These are phyloP conservation scores for Panaeolus cyanescens DNA, from an alignment of 768 basidiomycete species.

Conservation along the genomic window DNA sequence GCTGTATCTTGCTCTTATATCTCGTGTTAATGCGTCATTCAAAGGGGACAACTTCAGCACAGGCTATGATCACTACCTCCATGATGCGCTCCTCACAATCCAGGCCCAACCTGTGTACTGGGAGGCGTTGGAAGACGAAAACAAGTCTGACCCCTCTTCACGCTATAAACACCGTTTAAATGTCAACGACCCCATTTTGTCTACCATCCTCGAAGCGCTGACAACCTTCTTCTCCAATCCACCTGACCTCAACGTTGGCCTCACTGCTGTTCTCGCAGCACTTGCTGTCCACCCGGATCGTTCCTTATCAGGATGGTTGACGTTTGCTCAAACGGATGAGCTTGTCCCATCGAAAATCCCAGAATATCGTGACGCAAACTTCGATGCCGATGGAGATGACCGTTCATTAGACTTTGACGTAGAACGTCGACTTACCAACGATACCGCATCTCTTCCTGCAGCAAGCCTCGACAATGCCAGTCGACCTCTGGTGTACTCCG, in stretches of 20 bases:
- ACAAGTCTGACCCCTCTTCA: constrained; percentile 29
- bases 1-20: constrained; percentile 76
- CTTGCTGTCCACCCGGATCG: constrained; percentile 86
- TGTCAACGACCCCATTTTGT: constrained; percentile 75
- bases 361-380: constrained; percentile 9
- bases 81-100: constrained; percentile 70
- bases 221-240: constrained; percentile 83
- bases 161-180: constrained; percentile 75
- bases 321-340: constrained; percentile 56
- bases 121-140: constrained; percentile 39
- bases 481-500: constrained; percentile 78
- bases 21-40: constrained; percentile 74
- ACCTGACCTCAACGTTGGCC: constrained; percentile 83
- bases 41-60: constrained; percentile 78
- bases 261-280: constrained; percentile 81
- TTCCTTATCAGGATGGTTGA: constrained; percentile 87
- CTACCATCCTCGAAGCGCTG: constrained; percentile 67
- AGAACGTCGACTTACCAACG: constrained; percentile 63
- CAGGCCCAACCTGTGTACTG: constrained; percentile 65
- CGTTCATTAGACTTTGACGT: constrained; percentile 77
- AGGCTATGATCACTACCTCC: constrained; percentile 81
- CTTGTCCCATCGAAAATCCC: constrained; percentile 4
- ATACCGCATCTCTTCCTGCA: constrained; percentile 61
- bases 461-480: constrained; percentile 70
- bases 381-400: constrained; percentile 69